Base-by-base conservation (phyloP, 208 protist genomes). In the Trypanosoma melophagium region DNA sequence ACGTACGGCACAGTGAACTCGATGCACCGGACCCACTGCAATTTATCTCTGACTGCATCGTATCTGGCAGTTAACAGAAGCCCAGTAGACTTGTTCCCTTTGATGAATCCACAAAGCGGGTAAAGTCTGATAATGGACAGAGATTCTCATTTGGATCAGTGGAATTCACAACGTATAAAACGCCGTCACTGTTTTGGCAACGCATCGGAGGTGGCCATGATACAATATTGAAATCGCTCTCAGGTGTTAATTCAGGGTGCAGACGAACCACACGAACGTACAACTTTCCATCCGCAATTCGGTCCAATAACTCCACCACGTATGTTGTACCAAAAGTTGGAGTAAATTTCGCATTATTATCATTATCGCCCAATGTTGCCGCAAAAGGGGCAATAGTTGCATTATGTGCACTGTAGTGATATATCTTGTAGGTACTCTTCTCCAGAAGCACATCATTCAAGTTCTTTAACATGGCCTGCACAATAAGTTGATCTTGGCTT, bases 391-490 rank as follows among this genome's bases (percentile, higher is more conserved):
- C 63, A 24, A 89, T 51, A 8, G 77, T 77, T 3, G 73, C 83
- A 66, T 89, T 80, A 60, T 87, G 80, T 14, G 77, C 74, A 59
- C 77, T 84, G 80, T 89, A 89, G 60, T 89, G 77, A 68, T 80
- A 80, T 54, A 89, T 53, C 71, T 80, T 86, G 62, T 69, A 87
- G 22, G 1, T 74, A 50, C 69, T 80, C 3, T 60, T 60, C 40
- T 66, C 81, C 10, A 40, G 41, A 21, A 77, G 71, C 7, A 14
- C 7, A 35, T 17, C 35, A n/a, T 66, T 5, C 57, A 84, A 79
- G 66, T 80, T 83, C 44, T 57, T 45, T 25, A 83, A 17, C 47
- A 80, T 62, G 25, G 57, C 40, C 60, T 69, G 45, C 55, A 61
- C 77, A 41, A 83, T 35, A 70, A 65, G 67, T 73, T 83, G 77